Evolutionary conservation across 106 monocot genomes (phyloP).

Genomic region (Hemerocallis citrina): DNA sequence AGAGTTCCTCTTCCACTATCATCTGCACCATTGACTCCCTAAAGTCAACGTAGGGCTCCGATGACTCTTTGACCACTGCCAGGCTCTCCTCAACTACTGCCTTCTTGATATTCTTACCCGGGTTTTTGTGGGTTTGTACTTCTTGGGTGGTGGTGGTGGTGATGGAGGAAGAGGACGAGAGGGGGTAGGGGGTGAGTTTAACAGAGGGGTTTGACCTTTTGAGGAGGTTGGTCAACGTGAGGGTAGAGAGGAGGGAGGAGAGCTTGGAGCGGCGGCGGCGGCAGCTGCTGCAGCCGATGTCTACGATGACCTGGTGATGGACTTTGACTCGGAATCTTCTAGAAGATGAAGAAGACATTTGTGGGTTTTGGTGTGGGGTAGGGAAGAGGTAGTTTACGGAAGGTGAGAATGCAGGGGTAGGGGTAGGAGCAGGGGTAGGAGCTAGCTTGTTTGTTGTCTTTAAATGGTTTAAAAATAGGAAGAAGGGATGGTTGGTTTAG

Average conservation of each 20-base stretch:
- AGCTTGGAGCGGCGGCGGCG: conserved; percentile 41
- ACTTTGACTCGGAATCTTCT: conserved; percentile 22
- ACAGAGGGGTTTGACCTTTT: neutral
- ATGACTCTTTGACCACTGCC: conserved; percentile 32
- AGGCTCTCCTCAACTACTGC: conserved; percentile 11
- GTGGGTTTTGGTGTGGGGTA: too few relatives aligned
- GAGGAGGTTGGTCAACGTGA: neutral
- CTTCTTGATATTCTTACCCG: too few relatives aligned
- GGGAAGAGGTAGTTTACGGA: too few relatives aligned
- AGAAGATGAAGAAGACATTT: too few relatives aligned
- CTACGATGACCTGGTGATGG: conserved; percentile 48
- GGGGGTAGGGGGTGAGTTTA: neutral
- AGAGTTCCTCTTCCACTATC: conserved; percentile 43
- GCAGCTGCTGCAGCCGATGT: conserved; percentile 58
- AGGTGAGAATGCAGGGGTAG: too few relatives aligned
- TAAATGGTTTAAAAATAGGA: too few relatives aligned
- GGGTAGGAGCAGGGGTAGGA: too few relatives aligned
- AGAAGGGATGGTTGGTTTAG: too few relatives aligned
- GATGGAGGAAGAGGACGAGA: too few relatives aligned
- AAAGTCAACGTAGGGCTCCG: conserved; percentile 37
- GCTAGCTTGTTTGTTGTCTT: too few relatives aligned
- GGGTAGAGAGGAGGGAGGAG: conserved; percentile 15
- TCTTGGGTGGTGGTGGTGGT: too few relatives aligned
- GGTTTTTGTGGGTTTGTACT: neutral
- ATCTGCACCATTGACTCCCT: conserved; percentile 36